Base-by-base conservation (phyloP, 306 rosid genomes). In the Rubus idaeus region DNA sequence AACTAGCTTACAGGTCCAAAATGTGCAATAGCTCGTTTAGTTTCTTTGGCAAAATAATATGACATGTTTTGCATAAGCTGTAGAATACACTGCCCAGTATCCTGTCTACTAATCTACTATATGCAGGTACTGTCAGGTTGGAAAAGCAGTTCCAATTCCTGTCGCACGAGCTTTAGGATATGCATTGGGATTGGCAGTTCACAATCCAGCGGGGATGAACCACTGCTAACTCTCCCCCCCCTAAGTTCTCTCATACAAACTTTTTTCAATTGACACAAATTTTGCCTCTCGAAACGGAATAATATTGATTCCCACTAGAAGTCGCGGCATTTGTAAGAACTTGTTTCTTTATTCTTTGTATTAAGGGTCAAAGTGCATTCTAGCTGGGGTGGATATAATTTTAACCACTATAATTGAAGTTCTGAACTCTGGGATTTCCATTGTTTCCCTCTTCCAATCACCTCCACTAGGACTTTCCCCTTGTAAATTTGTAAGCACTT, bases 71-170 rank as follows among this genome's bases (percentile, higher is more conserved):
- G 44, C 57, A 12, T 47, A 21, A 20, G 4, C n/a, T 46, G 12
- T 44, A 20, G 40, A 44, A 41, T 5, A 44, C 26, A 23, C 6
- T 13, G n/a, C 45, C 16, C 45, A 49, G 3, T 30, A 44, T 58
- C 16, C 8, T 17, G 47, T 72, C 23, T 35, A 9, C 70, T 72
- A 45, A 39, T 72, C 23, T 35, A 9, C 70, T 72, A 45, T 79
- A 23, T 84, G 72, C 84, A 94, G 98, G 85, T 90, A 94, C 82
- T 70, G 96, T 75, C 98, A 94, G 78, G 74, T 92, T 65, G 98
- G 98, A 77, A 94, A 94, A 76, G 98, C 96, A 41, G 98, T 94
- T 21, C 90, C 97, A 8, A 78, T 94, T 74, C 83, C 92, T 1
- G 98, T 94, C 17, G 80, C 86, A 1, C 77, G 93, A 66, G 95